Percentiles rank a stretch among this genome's conserved stretches.
Evolutionary conservation across 176 grass and related monocot species (phyloP).

Genomic region (Oryza meridionalis): DNA sequence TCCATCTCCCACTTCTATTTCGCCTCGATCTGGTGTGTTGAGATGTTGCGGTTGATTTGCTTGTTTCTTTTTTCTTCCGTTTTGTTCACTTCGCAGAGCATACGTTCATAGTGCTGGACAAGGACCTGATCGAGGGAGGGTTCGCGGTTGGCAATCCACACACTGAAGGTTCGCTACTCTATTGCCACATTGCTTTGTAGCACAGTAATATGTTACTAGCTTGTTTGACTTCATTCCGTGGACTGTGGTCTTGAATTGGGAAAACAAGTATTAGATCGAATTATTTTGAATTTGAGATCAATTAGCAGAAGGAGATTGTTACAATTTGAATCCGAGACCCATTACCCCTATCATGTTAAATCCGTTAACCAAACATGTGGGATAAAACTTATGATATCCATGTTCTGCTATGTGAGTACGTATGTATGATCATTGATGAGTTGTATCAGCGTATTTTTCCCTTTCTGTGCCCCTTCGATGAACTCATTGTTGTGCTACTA

Average conservation of each 20-base stretch:
- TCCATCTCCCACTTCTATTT: not conserved
- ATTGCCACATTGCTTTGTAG: not conserved
- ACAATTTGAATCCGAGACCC: too few species aligned
- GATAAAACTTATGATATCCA: not conserved
- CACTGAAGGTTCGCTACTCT: constrained; percentile 62
- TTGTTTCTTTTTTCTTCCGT: constrained; percentile 5
- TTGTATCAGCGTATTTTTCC: not conserved
- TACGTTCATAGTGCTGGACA: constrained; percentile 81
- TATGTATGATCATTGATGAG: too few species aligned
- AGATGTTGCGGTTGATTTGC: constrained; percentile 30
- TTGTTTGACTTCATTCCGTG: not conserved
- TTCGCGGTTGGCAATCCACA: constrained; percentile 60
- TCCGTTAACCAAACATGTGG: not conserved
- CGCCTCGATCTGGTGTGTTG: constrained; percentile 26
- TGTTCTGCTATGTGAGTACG: not conserved
- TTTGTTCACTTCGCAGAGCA: constrained; percentile 50
- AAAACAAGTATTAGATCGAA: not conserved
- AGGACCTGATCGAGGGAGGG: constrained; percentile 61
- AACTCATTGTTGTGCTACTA: not conserved
- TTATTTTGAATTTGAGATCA: not conserved
- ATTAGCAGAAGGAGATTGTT: not conserved
- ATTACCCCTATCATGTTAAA: not conserved
- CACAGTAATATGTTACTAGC: not conserved
- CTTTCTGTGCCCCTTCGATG: not conserved
- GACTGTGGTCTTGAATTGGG: not conserved